These are phyloP conservation scores for Avena atlantica DNA, from an alignment of 176 grass and related monocot genomes.

Conservation along the genomic window DNA sequence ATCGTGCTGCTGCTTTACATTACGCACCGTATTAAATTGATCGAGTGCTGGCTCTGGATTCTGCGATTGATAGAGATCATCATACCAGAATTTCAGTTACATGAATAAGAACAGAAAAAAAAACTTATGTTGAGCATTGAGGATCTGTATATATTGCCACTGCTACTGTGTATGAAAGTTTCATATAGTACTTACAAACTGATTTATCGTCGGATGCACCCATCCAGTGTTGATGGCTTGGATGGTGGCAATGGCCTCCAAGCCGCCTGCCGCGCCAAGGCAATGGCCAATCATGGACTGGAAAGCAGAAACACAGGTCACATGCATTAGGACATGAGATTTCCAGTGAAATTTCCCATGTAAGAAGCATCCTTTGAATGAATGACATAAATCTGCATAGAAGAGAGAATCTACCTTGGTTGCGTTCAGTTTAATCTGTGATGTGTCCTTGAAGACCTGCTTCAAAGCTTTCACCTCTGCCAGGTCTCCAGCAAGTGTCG, in stretches of 20 bases:
- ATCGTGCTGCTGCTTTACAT: slow-evolving; percentile 47
- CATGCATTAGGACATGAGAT: slow-evolving; percentile 31
- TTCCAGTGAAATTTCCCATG: no score
- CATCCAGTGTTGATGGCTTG: slow-evolving; percentile 82
- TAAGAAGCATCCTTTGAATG: not conserved
- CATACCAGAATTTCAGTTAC: no score
- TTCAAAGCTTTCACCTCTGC: slow-evolving; percentile 56
- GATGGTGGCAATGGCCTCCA: slow-evolving; percentile 93
- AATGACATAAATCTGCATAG: not conserved
- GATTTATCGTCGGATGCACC: slow-evolving; percentile 17
- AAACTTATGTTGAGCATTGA: no score
- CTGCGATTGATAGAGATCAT: not conserved
- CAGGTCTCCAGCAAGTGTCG: slow-evolving; percentile 52
- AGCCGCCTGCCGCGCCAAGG: slow-evolving; percentile 83
- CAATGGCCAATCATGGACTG: slow-evolving; percentile 65
- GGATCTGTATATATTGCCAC: no score
- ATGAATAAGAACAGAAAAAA: no score
- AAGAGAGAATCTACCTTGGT: slow-evolving; percentile 54
- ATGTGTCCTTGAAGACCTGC: slow-evolving; percentile 52
- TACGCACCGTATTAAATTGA: slow-evolving; percentile 53
- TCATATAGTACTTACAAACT: slow-evolving; percentile 1
- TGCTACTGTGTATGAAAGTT: not conserved
- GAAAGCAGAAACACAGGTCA: not conserved
- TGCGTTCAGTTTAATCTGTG: slow-evolving; percentile 56
- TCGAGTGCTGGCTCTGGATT: slow-evolving; percentile 49